Percentiles rank a stretch among this genome's conserved stretches.
Conservation (phyloP, 148 eudicot species). For the Dysphania ambrosioides region DNA sequence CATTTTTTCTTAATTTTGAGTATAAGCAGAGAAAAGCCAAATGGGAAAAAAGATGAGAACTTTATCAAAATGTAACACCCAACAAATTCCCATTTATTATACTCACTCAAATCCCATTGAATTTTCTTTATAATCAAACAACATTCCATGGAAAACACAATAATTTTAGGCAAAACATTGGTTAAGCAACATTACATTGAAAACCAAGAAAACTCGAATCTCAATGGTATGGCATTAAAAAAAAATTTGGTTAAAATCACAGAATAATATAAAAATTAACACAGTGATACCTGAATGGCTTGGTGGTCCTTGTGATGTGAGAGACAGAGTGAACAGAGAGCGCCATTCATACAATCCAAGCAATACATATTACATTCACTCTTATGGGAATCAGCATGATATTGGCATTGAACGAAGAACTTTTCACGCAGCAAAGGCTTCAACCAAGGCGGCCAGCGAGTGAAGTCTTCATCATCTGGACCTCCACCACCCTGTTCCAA, state of each 20-base stretch:
- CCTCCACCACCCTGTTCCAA: conserved; percentile 52
- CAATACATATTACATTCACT: conserved; percentile 96
- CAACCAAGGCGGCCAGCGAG: conserved; percentile 81
- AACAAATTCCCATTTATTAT: neutral
- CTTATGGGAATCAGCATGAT: conserved; percentile 76
- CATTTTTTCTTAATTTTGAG: neutral
- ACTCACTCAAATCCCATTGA: no score
- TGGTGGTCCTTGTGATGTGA: conserved; percentile 61
- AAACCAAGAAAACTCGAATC: neutral
- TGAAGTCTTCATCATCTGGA: conserved; percentile 67
- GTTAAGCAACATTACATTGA: neutral
- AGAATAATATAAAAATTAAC: no score
- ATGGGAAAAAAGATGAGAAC: neutral
- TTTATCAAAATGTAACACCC: neutral
- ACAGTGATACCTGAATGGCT: conserved; percentile 84
- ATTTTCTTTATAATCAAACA: no score
- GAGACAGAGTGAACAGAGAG: conserved; percentile 79
- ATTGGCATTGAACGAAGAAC: conserved; percentile 70
- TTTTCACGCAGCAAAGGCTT: conserved; percentile 53
- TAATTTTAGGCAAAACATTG: no score
- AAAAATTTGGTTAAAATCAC: no score
- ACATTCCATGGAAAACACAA: no score
- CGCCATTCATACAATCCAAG: conserved; percentile 69
- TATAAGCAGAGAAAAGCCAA: neutral
- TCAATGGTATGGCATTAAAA: no score